A percentile compares a stretch with the other conserved stretches of the same genome.
Evolutionary conservation across 805 yeast genomes (phyloP).

Genomic region (Saccharomyces kudriavzevii): DNA sequence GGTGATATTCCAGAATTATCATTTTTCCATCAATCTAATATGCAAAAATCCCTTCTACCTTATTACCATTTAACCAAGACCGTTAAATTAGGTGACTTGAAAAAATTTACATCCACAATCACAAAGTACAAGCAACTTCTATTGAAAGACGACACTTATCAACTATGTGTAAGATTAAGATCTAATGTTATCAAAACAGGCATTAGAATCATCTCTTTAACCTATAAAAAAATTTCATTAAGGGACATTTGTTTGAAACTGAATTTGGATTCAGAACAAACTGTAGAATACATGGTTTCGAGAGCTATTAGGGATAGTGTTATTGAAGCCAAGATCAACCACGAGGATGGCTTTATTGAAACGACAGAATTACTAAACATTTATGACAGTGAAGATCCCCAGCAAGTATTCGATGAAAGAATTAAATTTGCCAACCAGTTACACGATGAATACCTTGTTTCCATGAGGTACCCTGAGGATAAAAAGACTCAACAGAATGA

Average conservation of each 20-base stretch:
- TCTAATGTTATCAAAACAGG: constrained; percentile 98
- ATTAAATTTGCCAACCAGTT: constrained; percentile 83
- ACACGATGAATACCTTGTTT: constrained; percentile 86
- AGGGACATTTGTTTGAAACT: constrained; percentile 90
- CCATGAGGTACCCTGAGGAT: constrained; percentile 79
- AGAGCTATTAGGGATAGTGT: constrained; percentile 97
- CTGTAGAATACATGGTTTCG: constrained; percentile 93
- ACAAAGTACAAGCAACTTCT: constrained; percentile 52
- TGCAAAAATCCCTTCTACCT: constrained; percentile 60
- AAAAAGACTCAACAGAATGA: constrained; percentile 14
- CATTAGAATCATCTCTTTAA: constrained; percentile 81
- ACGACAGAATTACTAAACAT: constrained; percentile 79
- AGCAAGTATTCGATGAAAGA: constrained; percentile 81
- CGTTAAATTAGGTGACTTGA: constrained; percentile 85
- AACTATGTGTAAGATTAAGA: constrained; percentile 79
- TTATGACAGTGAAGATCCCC: constrained; percentile 83
- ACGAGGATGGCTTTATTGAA: constrained; percentile 85
- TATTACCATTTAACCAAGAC: constrained; percentile 85
- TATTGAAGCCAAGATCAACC: constrained; percentile 88
- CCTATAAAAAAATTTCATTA: constrained; percentile 84
- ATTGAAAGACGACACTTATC: constrained; percentile 70
- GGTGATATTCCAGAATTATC: constrained; percentile 94
- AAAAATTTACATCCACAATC: constrained; percentile 65
- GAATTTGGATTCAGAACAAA: constrained; percentile 86
- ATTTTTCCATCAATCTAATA: constrained; percentile 57